Evolutionary conservation across 2,329 filamentous ascomycete species (phyloP).

Genomic region (Chrysoporthe cubensis): DNA sequence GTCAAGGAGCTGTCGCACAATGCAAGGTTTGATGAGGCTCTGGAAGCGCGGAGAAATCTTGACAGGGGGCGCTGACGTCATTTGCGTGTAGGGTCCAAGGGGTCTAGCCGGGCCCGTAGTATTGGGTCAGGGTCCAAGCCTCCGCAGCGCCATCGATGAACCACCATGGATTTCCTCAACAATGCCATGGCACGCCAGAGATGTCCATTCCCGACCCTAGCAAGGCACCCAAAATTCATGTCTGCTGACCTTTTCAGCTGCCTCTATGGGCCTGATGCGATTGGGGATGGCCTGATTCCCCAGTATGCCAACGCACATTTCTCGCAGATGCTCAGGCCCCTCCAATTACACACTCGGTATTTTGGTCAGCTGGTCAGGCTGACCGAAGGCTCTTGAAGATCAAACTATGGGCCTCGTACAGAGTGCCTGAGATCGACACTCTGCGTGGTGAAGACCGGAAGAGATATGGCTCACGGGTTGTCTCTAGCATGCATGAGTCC

Average conservation of each 20-base stretch:
- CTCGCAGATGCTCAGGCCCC: not conserved
- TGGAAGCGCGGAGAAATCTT: no score
- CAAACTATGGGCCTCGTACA: no score
- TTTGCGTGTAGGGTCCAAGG: not conserved
- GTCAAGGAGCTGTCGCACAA: no score
- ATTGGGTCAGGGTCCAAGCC: slow-evolving; percentile 6
- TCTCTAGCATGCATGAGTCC: not conserved
- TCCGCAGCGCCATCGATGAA: not conserved
- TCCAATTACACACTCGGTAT: not conserved
- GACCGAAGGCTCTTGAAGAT: not conserved
- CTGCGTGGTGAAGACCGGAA: not conserved
- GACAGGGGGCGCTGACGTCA: not conserved
- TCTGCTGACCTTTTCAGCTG: not conserved
- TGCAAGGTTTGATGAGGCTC: not conserved
- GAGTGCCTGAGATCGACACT: not conserved
- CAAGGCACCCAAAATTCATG: not conserved
- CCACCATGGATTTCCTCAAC: not conserved
- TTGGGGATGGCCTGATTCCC: not conserved
- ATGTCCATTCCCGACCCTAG: not conserved
- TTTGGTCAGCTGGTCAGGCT: not conserved
- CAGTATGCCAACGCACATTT: not conserved
- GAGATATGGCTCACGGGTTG: not conserved
- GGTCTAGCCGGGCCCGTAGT: no score
- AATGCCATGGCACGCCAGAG: not conserved
- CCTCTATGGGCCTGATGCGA: not conserved